Percentiles rank a stretch among this genome's conserved stretches.
Evolutionary conservation across 2,329 filamentous ascomycete genomes (phyloP).

Genomic region (Pestalotiopsis sp.): DNA sequence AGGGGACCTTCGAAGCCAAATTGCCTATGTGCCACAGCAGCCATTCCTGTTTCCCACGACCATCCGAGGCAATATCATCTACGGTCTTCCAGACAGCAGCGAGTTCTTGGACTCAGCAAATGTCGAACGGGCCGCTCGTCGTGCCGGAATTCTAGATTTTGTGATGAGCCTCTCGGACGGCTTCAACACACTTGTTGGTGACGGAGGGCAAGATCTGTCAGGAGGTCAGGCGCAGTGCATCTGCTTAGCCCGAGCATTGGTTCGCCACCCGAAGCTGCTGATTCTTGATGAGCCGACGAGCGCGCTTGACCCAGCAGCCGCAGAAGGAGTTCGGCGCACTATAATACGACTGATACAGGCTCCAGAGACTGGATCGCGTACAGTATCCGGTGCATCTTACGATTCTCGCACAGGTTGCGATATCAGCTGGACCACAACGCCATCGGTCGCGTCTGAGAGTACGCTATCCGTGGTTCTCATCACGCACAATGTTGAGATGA

Average conservation of each 20-base stretch:
- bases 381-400: too few species aligned
- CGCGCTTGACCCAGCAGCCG: conserved; percentile 72
- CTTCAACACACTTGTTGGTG: conserved; percentile 75
- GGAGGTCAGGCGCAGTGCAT: conserved; percentile 84
- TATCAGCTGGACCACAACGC: not conserved
- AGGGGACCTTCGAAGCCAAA: conserved; percentile 56
- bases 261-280: conserved; percentile 70
- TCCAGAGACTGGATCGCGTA: not conserved
- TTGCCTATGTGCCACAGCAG: conserved; percentile 70
- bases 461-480: conserved; percentile 74
- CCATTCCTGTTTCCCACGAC: conserved; percentile 78
- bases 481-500: conserved; percentile 85
- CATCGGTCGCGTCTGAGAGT: not conserved
- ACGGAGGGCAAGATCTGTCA: conserved; percentile 72
- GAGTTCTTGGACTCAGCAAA: conserved; percentile 46
- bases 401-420: not conserved
- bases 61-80: conserved; percentile 79
- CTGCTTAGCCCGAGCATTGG: conserved; percentile 77
- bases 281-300: conserved; percentile 88
- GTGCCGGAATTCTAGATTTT: conserved; percentile 75
- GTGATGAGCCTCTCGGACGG: conserved; percentile 70
- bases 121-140: conserved; percentile 53
- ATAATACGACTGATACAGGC: conserved; percentile 53
- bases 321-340: conserved; percentile 64
- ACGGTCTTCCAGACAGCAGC: conserved; percentile 66